Percentiles rank a stretch among this genome's conserved stretches.
Conservation (phyloP, 2,329 filamentous ascomycete genomes). For the Ceratocystis papillata region DNA sequence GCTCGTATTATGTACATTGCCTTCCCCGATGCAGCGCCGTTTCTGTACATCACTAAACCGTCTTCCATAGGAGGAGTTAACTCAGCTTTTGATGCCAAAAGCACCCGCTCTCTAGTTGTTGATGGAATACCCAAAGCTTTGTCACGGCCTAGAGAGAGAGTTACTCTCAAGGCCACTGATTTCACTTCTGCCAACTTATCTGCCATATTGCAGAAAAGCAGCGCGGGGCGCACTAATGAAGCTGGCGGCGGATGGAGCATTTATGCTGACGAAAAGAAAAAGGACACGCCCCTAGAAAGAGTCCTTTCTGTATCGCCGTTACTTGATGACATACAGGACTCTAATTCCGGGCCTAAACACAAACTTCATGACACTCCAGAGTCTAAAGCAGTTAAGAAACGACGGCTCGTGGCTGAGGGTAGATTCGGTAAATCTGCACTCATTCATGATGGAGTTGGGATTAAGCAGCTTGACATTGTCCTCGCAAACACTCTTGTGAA, state of each 20-base stretch:
- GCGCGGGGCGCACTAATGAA: conserved; percentile 57
- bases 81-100: conserved; percentile 45
- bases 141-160: conserved; percentile 61
- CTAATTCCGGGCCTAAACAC: neutral
- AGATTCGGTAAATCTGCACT: conserved; percentile 57
- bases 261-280: conserved; percentile 54
- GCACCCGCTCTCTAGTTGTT: conserved; percentile 58
- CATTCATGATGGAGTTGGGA: conserved; percentile 46
- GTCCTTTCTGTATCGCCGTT: conserved; percentile 38
- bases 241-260: conserved; percentile 70
- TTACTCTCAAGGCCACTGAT: conserved; percentile 55
- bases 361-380: neutral
- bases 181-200: conserved; percentile 61
- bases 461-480: conserved; percentile 54
- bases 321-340: conserved; percentile 21
- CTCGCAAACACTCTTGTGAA: neutral
- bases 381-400: conserved; percentile 41
- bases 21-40: conserved; percentile 69
- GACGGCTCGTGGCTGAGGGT: conserved; percentile 50
- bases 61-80: conserved; percentile 35
- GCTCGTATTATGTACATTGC: conserved; percentile 67
- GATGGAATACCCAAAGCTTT: conserved; percentile 75
- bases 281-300: conserved; percentile 46
- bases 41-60: conserved; percentile 55
- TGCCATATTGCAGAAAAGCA: conserved; percentile 57